Evolutionary conservation across 805 yeast genomes (phyloP).

Genomic region (Metschnikowia cerradonensis): DNA sequence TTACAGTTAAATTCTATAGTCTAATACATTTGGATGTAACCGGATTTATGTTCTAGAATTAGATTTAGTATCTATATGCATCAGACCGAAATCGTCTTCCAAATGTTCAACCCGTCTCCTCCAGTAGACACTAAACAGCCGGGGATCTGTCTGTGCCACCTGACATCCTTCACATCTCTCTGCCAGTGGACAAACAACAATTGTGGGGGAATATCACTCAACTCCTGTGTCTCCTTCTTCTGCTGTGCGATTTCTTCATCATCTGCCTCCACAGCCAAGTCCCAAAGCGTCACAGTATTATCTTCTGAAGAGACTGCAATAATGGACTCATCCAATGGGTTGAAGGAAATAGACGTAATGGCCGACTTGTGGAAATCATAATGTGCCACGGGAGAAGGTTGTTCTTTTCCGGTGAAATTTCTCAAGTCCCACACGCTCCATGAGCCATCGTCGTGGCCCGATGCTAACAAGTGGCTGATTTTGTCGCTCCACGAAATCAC

Average conservation of each 20-base stretch:
- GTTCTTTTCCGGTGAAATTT: slow-evolving; percentile 52
- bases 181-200: slow-evolving; percentile 97
- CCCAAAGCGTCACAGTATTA: slow-evolving; percentile 97
- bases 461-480: slow-evolving; percentile 81
- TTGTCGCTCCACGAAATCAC: slow-evolving; percentile 94
- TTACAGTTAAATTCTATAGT: background rate
- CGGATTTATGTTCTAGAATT: background rate
- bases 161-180: slow-evolving; percentile 92
- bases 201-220: slow-evolving; percentile 92
- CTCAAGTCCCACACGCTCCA: slow-evolving; percentile 99
- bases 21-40: too few species aligned
- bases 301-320: slow-evolving; percentile 96
- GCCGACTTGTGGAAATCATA: slow-evolving; percentile 94
- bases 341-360: slow-evolving; percentile 88
- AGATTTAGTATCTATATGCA: background rate
- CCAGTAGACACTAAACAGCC: slow-evolving; percentile 95
- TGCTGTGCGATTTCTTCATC: slow-evolving; percentile 94
- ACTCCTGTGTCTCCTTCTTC: slow-evolving; percentile 68
- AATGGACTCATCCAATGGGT: slow-evolving; percentile 92
- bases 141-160: slow-evolving; percentile 97
- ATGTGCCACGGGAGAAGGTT: slow-evolving; percentile 82
- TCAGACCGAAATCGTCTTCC: slow-evolving; percentile 95
- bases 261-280: slow-evolving; percentile 94
- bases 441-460: slow-evolving; percentile 95
- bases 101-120: slow-evolving; percentile 86